Evolutionary conservation across 345 rosid species (phyloP).

Genomic region (Corchorus olitorius): DNA sequence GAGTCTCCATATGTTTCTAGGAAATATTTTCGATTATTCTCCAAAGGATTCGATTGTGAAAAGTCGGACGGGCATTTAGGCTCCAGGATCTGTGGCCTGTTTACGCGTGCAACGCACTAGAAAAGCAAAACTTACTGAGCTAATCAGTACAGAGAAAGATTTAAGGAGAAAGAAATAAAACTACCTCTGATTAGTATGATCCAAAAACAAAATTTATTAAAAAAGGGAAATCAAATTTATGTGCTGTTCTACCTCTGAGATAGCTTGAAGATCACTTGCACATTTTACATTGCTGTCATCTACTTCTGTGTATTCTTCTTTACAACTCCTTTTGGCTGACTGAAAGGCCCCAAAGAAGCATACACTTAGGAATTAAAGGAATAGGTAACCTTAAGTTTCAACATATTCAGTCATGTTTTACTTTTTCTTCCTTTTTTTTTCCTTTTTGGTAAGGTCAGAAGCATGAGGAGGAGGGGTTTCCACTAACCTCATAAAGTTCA

Average conservation of each 20-base stretch:
- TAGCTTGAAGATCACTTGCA: constrained; percentile 32
- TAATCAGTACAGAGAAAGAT: background rate
- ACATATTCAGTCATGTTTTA: background rate
- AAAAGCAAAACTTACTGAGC: background rate
- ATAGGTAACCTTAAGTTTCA: background rate
- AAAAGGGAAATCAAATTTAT: background rate
- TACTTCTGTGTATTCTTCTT: constrained; percentile 27
- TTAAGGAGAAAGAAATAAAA: background rate
- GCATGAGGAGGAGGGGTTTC: background rate
- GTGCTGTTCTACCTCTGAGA: constrained; percentile 26
- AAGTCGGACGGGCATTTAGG: constrained; percentile 22
- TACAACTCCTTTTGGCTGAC: constrained; percentile 34
- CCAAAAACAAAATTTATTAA: background rate
- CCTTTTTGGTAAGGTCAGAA: background rate
- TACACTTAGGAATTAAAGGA: background rate
- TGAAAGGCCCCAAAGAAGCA: constrained; percentile 7
- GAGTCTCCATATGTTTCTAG: background rate
- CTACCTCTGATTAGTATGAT: no score
- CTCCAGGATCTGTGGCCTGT: constrained; percentile 31
- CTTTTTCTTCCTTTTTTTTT: no score
- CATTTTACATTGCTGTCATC: constrained; percentile 18
- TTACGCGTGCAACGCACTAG: constrained; percentile 27
- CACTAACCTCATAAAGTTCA: constrained; percentile 51
- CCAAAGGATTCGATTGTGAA: background rate
- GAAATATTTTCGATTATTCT: constrained; percentile 10